Evolutionary conservation across 805 yeast genomes (phyloP).

Genomic region (Candida silvicultrix): DNA sequence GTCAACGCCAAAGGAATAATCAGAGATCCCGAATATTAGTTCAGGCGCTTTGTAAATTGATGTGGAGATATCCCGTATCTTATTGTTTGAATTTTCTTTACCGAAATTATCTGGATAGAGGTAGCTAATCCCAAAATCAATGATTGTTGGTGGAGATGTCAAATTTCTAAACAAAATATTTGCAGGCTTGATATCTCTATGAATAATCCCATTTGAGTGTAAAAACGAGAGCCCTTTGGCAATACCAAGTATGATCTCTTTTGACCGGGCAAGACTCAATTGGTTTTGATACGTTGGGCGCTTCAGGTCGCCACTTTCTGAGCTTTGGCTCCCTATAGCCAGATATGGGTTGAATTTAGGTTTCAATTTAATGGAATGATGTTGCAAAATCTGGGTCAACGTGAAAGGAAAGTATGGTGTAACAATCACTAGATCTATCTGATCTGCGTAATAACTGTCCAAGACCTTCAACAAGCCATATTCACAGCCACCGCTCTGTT

Average conservation of each 20-base stretch:
- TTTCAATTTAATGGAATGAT: conserved; percentile 21
- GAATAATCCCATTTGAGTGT: conserved; percentile 74
- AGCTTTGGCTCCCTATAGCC: neutral
- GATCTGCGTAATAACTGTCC: conserved; percentile 17
- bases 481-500: conserved; percentile 8
- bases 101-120: conserved; percentile 52
- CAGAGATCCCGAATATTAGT: conserved; percentile 49
- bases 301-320: neutral
- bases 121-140: conserved; percentile 36
- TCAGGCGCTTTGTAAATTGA: conserved; percentile 73
- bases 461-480: conserved; percentile 17
- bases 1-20: conserved; percentile 53
- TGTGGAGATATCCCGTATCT: conserved; percentile 54
- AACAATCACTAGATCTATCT: conserved; percentile 33
- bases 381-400: conserved; percentile 28
- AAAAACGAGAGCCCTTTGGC: conserved; percentile 50
- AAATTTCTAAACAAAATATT: conserved; percentile 50
- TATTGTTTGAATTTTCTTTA: conserved; percentile 35
- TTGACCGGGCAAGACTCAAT: conserved; percentile 10
- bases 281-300: conserved; percentile 6
- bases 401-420: conserved; percentile 34
- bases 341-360: conserved; percentile 29
- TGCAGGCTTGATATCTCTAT: conserved; percentile 87
- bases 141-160: conserved; percentile 27
- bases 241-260: conserved; percentile 29